phyloP scores from a whole-genome alignment of 345 rosid genomes.

The Ceriops decandra region DNA sequence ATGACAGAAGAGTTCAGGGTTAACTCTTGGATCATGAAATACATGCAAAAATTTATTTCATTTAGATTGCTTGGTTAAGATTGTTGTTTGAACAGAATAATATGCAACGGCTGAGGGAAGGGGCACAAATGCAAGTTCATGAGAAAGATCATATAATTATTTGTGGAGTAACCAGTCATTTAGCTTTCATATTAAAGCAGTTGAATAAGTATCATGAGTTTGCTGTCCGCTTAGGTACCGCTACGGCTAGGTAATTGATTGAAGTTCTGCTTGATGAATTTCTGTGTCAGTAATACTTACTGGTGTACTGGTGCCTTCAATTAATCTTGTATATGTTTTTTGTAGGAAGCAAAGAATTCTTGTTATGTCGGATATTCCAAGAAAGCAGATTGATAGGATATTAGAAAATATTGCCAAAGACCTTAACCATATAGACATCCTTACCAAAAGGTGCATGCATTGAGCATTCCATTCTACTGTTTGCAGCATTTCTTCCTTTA shows the following conservation, averaged over 20 bases:
- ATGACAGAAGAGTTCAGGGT: conserved; percentile 98
- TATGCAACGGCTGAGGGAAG: conserved; percentile 93
- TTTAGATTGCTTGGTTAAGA: conserved; percentile 19
- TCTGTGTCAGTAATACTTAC: conserved; percentile 1
- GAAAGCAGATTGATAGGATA: conserved; percentile 88
- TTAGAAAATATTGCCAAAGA: conserved; percentile 75
- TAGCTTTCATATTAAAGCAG: conserved; percentile 80
- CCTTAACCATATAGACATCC: conserved; percentile 78
- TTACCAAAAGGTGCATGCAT: conserved; percentile 68
- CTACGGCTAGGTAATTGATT: conserved; percentile 71
- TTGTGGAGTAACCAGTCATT: conserved; percentile 82
- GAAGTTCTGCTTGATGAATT: conserved; percentile 7
- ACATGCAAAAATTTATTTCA: conserved; percentile 11
- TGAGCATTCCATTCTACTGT: conserved; percentile 3
- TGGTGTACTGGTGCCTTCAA: conserved; percentile 11
- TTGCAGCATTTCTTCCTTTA: conserved; percentile 1
- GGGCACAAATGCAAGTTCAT: conserved; percentile 90
- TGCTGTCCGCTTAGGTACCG: conserved; percentile 90
- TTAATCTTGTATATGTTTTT: conserved; percentile 17
- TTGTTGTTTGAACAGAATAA: conserved; percentile 50
- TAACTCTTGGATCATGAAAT: conserved; percentile 25
- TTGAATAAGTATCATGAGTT: conserved; percentile 81
- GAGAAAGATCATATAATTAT: conserved; percentile 90
- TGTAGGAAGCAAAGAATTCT: conserved; percentile 89
- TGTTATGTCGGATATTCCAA: conserved; percentile 91